Evolutionary conservation across 257 asterid species (phyloP), one percentile per base, ranked within the genome.

Genomic region (Rubia yunnanensis): DNA sequence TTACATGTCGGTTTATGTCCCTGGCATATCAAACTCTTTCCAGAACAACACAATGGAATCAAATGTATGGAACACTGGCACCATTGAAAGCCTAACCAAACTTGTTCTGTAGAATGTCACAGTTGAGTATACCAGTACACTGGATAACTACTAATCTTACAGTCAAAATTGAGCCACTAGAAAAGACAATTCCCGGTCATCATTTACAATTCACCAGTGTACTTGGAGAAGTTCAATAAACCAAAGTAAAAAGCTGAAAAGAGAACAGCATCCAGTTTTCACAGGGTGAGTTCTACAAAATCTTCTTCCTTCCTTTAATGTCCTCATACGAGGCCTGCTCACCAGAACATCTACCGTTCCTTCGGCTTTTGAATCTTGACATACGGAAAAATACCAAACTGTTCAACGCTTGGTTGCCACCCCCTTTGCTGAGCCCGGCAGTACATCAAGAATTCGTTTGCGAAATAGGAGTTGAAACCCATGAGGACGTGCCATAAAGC

Each of bases 351-450:
- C 86, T 92, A 92, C 81, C 84, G 92, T 24, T 85, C 74, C 76
- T 92, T 92, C 1, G 95, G 90, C 80, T 92, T 92, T 52, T 86
- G 76, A 73, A 88, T 82, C 86, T 84, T 84, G 65, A 92, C 95
- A 26, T 85, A 92, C 0, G 98, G 98, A 70, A 88, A 69, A 57
- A 77, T 60, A 11, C 92, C 92, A 48, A 81, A 81, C 84, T 85
- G 78, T 61, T 80, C 72, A 15, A 92, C 85, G 63, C 70, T 82
- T 3, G 98, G 98, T 59, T 84, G 72, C 98, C 96, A 92, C 23
- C 85, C 95, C 34, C 95, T 82, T 72, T 92, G 98, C 72, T 80
- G 89, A 55, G 98, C 98, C 22, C 96, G 98, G 71, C 98, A 92
- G 82, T 79, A 88, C 98, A 92, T 92, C 66, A 88, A 67, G 79